phyloP scores from a whole-genome alignment of 2,329 filamentous ascomycete genomes.

The Balansia obtecta region DNA sequence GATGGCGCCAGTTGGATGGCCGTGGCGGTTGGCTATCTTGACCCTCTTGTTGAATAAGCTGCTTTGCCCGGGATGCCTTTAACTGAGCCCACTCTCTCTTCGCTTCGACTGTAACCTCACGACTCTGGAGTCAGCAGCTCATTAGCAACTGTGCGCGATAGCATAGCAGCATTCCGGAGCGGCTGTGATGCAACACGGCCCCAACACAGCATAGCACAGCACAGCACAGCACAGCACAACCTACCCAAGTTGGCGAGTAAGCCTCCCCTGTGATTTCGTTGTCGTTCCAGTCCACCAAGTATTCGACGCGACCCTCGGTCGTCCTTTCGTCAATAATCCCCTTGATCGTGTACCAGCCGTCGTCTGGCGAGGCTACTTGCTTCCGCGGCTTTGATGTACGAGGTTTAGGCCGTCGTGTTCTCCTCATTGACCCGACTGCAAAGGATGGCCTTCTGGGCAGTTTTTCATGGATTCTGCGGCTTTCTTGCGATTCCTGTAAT shows the following conservation, averaged over 20 bases:
- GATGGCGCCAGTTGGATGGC: slow-evolving; percentile 16
- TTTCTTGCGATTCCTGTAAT: not conserved
- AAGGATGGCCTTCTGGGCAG: not conserved
- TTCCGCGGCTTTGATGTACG: slow-evolving; percentile 11
- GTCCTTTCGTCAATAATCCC: slow-evolving; percentile 23
- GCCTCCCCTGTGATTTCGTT: slow-evolving; percentile 18
- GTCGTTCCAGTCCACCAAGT: slow-evolving; percentile 27
- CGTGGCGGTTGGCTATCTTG: slow-evolving; percentile 15
- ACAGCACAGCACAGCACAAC: slow-evolving; percentile 1
- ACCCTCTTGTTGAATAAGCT: not conserved
- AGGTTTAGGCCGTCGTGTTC: slow-evolving; percentile 14
- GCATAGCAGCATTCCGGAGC: not conserved
- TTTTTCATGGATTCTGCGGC: not conserved
- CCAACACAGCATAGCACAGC: not conserved
- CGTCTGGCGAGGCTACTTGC: slow-evolving; percentile 9
- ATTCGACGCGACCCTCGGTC: slow-evolving; percentile 16
- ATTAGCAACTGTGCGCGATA: slow-evolving; percentile 11
- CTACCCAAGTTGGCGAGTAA: slow-evolving; percentile 23
- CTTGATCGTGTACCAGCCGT: slow-evolving; percentile 23
- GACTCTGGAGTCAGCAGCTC: slow-evolving; percentile 9
- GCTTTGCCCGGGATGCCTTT: slow-evolving; percentile 11
- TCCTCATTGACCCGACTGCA: slow-evolving; percentile 20
- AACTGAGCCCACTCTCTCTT: slow-evolving; percentile 20
- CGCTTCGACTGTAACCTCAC: slow-evolving; percentile 19
- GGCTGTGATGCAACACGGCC: not conserved